phyloP scores from a whole-genome alignment of 2,329 filamentous ascomycete species.

The Aureobasidium melanogenum region DNA sequence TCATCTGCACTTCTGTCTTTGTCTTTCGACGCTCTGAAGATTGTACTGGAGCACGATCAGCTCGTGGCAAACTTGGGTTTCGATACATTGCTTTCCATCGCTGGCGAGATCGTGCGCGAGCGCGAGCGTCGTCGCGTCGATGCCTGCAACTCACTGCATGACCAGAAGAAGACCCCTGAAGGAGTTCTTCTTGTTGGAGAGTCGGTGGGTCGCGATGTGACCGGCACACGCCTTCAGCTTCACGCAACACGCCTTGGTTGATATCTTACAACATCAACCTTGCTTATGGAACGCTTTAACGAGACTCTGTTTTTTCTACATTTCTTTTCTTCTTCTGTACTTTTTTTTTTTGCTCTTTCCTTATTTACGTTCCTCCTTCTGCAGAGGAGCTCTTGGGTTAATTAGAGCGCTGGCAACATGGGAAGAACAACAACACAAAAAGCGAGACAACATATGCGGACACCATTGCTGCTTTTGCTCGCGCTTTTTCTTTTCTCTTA shows the following conservation, averaged over 20 bases:
- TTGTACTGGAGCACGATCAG: conserved; percentile 53
- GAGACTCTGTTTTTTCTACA: background rate
- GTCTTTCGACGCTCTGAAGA: conserved; percentile 58
- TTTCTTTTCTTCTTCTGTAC: background rate
- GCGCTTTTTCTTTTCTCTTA: background rate
- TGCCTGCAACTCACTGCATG: background rate
- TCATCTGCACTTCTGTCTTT: conserved; percentile 62
- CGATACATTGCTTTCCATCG: background rate
- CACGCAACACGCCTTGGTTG: background rate
- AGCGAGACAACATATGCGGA: background rate
- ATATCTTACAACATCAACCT: background rate
- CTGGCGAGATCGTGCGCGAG: background rate
- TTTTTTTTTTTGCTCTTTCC: background rate
- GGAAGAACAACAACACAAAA: background rate
- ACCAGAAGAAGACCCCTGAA: background rate
- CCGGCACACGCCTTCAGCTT: conserved; percentile 2
- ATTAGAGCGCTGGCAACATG: background rate
- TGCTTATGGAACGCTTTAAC: background rate
- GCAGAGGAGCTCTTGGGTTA: background rate
- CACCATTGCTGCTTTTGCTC: background rate
- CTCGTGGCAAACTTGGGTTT: conserved; percentile 38
- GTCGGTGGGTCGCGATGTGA: background rate
- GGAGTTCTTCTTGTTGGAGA: background rate
- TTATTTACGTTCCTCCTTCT: background rate
- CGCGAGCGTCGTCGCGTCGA: conserved; percentile 5